Conservation (phyloP, 202 grass and related monocot species). For the Zoysia matrella region DNA sequence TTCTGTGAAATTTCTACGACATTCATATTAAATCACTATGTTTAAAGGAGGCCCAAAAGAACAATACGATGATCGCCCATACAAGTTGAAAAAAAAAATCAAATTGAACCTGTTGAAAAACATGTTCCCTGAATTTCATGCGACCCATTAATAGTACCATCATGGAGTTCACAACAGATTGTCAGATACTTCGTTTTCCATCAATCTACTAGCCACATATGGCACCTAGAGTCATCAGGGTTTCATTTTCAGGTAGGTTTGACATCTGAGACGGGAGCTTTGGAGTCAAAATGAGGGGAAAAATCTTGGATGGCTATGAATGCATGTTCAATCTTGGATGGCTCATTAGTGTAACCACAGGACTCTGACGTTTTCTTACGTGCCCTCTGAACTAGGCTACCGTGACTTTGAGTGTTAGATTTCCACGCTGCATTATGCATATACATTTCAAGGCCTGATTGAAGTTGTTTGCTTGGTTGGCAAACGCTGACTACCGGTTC, state of each 20-base stretch:
- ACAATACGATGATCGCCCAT: background rate
- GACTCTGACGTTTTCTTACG: background rate
- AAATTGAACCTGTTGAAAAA: background rate
- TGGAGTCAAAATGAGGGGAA: conserved; percentile 16
- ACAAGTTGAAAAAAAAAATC: background rate
- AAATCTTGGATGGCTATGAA: background rate
- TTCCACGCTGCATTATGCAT: too few species aligned
- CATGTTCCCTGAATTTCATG: background rate
- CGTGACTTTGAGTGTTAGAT: background rate
- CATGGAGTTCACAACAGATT: background rate
- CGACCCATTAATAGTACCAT: background rate
- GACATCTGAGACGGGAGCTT: background rate
- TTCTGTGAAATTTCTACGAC: too few species aligned
- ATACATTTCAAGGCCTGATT: background rate
- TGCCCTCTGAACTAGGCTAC: background rate
- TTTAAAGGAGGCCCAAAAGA: background rate
- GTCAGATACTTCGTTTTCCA: background rate
- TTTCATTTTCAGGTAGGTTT: background rate
- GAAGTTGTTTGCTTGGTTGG: background rate
- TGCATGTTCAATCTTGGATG: conserved; percentile 19
- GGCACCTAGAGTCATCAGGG: background rate
- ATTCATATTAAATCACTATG: too few species aligned
- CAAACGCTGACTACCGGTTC: background rate
- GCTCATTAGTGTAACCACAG: background rate
- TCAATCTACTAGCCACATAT: background rate